A percentile compares a stretch with the other conserved stretches of the same genome.
Evolutionary conservation across 805 yeast genomes (phyloP).

Genomic region (Pichia phayaonensis): DNA sequence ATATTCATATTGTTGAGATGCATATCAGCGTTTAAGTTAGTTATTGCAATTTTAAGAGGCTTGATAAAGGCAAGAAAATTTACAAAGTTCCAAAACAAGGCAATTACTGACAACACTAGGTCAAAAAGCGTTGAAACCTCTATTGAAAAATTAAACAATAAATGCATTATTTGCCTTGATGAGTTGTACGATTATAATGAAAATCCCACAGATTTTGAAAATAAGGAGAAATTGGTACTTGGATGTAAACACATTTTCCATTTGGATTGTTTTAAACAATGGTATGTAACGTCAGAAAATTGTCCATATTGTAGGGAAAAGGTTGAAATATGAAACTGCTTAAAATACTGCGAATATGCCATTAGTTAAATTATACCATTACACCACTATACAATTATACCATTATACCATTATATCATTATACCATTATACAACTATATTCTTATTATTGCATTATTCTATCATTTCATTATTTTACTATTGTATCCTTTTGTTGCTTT

Average conservation of each 20-base stretch:
- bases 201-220: background rate
- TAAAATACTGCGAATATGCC: background rate
- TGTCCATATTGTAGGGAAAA: constrained; percentile 16
- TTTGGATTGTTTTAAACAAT: constrained; percentile 13
- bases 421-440: background rate
- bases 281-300: constrained; percentile 12
- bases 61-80: constrained; percentile 14
- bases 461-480: too few relatives aligned
- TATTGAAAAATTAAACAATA: constrained; percentile 9
- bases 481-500: background rate
- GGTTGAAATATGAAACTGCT: constrained; percentile 1
- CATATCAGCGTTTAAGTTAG: constrained; percentile 11
- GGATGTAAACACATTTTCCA: constrained; percentile 17
- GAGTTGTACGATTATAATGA: background rate
- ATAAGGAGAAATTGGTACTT: background rate
- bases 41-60: constrained; percentile 11
- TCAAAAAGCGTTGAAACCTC: background rate
- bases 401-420: background rate
- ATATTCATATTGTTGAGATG: constrained; percentile 12
- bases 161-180: constrained; percentile 16
- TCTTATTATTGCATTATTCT: too few relatives aligned
- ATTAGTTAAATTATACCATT: background rate
- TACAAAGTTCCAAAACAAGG: constrained; percentile 5
- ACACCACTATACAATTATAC: background rate
- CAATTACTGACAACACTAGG: background rate